Base-by-base conservation (phyloP, 2,329 filamentous ascomycete genomes). In the Thermothelomyces thermophilus region DNA sequence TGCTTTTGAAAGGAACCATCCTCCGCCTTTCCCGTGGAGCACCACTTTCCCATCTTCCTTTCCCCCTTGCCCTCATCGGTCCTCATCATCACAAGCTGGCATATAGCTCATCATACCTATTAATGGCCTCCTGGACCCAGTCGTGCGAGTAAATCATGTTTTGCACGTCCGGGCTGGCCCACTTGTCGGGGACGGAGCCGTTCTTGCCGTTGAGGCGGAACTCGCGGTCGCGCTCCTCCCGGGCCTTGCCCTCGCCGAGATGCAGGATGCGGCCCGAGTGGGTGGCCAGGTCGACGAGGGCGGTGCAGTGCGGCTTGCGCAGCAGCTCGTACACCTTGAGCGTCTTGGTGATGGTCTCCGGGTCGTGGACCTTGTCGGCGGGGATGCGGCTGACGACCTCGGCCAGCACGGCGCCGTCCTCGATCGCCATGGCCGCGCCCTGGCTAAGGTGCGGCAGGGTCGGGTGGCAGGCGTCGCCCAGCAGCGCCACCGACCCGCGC, bases 151-250 rank as follows among this genome's bases (percentile, higher is more conserved):
- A 85, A 53, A 85, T 78, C 73, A 77, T 76, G 64, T 76, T 73
- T 66, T 86, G 82, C 36, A 85, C 79, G 59, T 85, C 82, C 9
- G 81, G 80, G 64, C 83, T 83, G 3, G 80, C 80, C 83, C 83
- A 86, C 68, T 84, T 85, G 66, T 86, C 82, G 2, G 80, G 80
- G 52, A 76, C 76, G 49, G 68, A 68, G 47, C 64, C 73, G 54
- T 66, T 72, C 61, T 73, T 75, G 63, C 59, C 70, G 57, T 69
- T 70, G 46, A 74, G 69, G 36, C 72, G 74, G 62, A 82, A 79
- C 66, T 72, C 70, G 48, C 68, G 71, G 58, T 83, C 79, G 31
- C 79, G 70, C 67, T 81, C 76, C 62, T 80, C 75, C 60, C 76
- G 76, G 24, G 76, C 77, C 56, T 72, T 71, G 41, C 79, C 78